Percentiles rank a stretch among this genome's conserved stretches.
Conservation (phyloP, 306 rosid species). For the Castanea crenata region DNA sequence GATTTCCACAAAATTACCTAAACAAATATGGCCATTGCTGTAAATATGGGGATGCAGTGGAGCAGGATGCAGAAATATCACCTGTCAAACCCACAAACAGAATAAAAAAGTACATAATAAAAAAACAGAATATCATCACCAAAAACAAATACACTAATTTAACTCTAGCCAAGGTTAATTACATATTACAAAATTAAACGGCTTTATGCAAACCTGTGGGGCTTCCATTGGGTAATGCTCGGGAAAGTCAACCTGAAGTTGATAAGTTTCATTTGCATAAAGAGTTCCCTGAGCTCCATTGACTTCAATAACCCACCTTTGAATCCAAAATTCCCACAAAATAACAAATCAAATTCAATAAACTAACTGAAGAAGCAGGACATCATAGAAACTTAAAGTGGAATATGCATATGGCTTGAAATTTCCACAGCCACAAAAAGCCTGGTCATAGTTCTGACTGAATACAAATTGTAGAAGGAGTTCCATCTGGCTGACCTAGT, state of each 20-base stretch:
- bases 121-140: constrained; percentile 7
- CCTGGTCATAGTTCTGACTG: no score
- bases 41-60: constrained; percentile 98
- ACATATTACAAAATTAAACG: background rate
- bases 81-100: constrained; percentile 49
- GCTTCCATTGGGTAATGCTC: constrained; percentile 99
- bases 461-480: no score
- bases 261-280: constrained; percentile 82
- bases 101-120: constrained; percentile 6
- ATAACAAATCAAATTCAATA: background rate
- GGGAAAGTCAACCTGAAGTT: constrained; percentile 99
- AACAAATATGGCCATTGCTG: constrained; percentile 97
- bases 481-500: no score
- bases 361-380: constrained; percentile 1
- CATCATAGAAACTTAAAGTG: background rate
- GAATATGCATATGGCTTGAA: no score
- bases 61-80: constrained; percentile 94
- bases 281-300: constrained; percentile 97
- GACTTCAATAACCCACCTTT: constrained; percentile 99
- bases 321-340: constrained; percentile 13
- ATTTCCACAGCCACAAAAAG: no score
- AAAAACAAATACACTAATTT: constrained; percentile 2
- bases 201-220: constrained; percentile 66
- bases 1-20: constrained; percentile 56
- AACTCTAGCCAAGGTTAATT: background rate